Percentiles rank a stretch among this genome's conserved stretches.
Evolutionary conservation across 1,284 basidiomycete species (phyloP).

Genomic region (Xanthoconium separans): DNA sequence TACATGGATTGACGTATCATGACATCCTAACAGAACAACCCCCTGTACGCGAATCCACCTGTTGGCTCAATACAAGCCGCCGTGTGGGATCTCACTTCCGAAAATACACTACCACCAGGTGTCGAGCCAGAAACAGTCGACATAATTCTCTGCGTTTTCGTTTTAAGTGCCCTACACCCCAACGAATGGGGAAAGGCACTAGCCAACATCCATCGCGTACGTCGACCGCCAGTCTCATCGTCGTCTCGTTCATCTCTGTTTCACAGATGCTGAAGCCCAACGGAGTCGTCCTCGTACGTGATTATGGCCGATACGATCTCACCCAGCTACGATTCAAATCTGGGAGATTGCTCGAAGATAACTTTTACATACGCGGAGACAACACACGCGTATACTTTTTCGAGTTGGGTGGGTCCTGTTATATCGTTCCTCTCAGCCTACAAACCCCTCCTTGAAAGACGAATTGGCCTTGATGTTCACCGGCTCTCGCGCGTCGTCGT

Average conservation of each 20-base stretch:
- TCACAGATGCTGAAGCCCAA: constrained; percentile 85
- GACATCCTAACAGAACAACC: constrained; percentile 48
- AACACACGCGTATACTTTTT: constrained; percentile 98
- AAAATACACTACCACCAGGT: constrained; percentile 58
- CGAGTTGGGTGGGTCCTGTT: constrained; percentile 58
- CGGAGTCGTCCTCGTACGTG: constrained; percentile 83
- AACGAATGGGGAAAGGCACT: constrained; percentile 88
- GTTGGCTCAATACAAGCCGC: constrained; percentile 74
- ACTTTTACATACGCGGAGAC: constrained; percentile 94
- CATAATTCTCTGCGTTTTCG: constrained; percentile 92
- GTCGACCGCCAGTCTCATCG: constrained; percentile 11
- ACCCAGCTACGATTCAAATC: constrained; percentile 93
- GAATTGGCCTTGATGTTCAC: constrained; percentile 83
- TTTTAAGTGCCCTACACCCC: constrained; percentile 92
- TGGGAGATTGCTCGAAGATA: constrained; percentile 85
- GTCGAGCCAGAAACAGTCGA: constrained; percentile 74
- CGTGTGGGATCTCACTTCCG: constrained; percentile 90
- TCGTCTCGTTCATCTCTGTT: not conserved
- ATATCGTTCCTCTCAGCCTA: not conserved
- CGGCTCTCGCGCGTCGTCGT: constrained; percentile 46
- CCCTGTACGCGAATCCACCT: constrained; percentile 68
- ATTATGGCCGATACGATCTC: constrained; percentile 94
- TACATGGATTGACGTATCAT: not conserved
- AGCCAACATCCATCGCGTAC: constrained; percentile 77
- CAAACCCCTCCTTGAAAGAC: constrained; percentile 45